Conservation (phyloP, 164 flowering plant genomes). For the Cinnamomum chago region DNA sequence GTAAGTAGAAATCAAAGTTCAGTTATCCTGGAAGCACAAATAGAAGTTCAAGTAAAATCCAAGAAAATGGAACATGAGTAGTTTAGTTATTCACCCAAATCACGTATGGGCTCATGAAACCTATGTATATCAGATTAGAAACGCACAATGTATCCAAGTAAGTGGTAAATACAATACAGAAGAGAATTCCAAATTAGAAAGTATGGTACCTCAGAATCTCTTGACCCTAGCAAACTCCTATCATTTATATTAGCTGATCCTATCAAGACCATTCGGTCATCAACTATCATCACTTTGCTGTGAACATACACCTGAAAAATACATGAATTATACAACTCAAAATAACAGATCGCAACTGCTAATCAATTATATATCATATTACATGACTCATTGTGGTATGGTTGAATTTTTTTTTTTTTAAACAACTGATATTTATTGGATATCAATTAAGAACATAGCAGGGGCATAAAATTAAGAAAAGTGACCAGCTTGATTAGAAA, state of each 20-base stretch:
- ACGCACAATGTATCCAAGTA: neutral
- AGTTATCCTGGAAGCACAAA: neutral
- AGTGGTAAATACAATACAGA: neutral
- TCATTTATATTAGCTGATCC: constrained; percentile 99
- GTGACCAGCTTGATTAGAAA: no score
- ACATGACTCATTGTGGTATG: neutral
- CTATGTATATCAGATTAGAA: neutral
- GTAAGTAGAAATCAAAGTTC: no score
- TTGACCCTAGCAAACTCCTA: constrained; percentile 90
- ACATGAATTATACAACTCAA: neutral
- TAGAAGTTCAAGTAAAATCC: neutral
- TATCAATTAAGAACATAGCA: no score
- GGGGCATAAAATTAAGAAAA: no score
- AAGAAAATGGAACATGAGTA: neutral
- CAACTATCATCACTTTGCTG: constrained; percentile 92
- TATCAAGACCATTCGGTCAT: constrained; percentile 62
- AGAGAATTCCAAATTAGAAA: neutral
- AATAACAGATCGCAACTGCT: neutral
- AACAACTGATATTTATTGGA: no score
- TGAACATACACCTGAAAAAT: constrained; percentile 81
- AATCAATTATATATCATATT: neutral
- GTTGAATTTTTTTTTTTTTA: no score
- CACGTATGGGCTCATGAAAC: neutral
- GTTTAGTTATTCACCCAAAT: neutral
- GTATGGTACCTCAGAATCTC: constrained; percentile 90